phyloP scores from a whole-genome alignment of 2,329 filamentous ascomycete species.

The Nemania sp. region DNA sequence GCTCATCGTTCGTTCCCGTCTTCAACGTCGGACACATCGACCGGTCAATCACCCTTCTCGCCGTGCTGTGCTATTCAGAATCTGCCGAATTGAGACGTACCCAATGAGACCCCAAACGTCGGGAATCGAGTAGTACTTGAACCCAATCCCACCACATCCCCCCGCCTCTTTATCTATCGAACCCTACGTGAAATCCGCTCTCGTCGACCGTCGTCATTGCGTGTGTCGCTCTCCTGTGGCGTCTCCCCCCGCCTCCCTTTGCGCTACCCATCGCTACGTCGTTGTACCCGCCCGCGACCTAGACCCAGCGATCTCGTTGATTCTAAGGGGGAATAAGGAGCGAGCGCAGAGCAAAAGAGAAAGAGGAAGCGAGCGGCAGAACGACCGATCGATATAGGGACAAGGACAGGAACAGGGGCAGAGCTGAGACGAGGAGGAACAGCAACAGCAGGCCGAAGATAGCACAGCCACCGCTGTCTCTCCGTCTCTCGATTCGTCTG shows the following conservation, averaged over 20 bases:
- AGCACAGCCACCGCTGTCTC: too few relatives aligned
- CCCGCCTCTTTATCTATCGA: background rate
- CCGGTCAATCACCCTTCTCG: constrained; percentile 4
- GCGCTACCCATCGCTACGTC: constrained; percentile 2
- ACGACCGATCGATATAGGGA: too few relatives aligned
- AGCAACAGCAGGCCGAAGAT: constrained; percentile 39
- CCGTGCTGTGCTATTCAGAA: background rate
- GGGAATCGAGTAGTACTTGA: constrained; percentile 6
- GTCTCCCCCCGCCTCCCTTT: background rate
- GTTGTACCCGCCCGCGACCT: constrained; percentile 9
- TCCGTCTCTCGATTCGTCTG: too few relatives aligned
- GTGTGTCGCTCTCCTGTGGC: constrained; percentile 13
- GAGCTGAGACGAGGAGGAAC: constrained; percentile 50
- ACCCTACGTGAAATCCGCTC: constrained; percentile 1
- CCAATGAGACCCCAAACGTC: constrained; percentile 4
- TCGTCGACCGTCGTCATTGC: background rate
- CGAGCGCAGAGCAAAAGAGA: background rate
- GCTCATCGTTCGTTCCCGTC: constrained; percentile 6
- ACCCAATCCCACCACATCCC: background rate
- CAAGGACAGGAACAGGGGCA: background rate
- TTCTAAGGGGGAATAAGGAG: background rate
- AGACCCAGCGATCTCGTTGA: background rate
- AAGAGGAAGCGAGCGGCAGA: background rate
- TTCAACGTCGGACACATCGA: constrained; percentile 18
- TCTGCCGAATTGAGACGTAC: constrained; percentile 7